These are phyloP conservation scores for Microcos paniculata DNA, from an alignment of 345 rosid genomes.

Conservation along the genomic window DNA sequence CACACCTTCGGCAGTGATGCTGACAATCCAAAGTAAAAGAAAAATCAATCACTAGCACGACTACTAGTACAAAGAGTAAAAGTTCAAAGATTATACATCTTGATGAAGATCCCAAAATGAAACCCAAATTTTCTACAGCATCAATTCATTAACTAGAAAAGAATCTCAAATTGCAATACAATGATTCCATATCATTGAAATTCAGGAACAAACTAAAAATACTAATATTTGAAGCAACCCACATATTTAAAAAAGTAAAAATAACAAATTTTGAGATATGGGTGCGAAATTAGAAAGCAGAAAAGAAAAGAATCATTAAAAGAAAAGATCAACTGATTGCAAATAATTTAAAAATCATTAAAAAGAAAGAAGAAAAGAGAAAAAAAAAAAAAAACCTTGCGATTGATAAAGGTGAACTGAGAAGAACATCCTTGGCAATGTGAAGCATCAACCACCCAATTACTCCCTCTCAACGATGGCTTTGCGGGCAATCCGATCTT, in stretches of 20 bases:
- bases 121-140: background rate
- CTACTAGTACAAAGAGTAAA: background rate
- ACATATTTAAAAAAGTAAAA: background rate
- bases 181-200: background rate
- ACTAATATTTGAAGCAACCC: background rate
- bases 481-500: conserved; percentile 90
- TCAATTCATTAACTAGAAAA: background rate
- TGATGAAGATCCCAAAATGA: background rate
- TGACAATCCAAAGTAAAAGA: conserved; percentile 30
- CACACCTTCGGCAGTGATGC: conserved; percentile 98
- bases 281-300: conserved; percentile 7
- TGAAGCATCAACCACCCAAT: conserved; percentile 84
- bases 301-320: background rate
- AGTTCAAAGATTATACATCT: background rate
- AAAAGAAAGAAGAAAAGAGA: background rate
- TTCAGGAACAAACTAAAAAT: background rate
- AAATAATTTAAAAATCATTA: background rate
- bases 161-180: conserved; percentile 4
- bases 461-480: conserved; percentile 76
- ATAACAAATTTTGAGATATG: conserved; percentile 5
- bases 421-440: conserved; percentile 97
- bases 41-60: background rate
- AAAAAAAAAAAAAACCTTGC: conserved; percentile 58
- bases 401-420: conserved; percentile 93
- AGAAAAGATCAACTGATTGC: background rate